Evolutionary conservation across 2,329 filamentous ascomycete genomes (phyloP), one percentile per base, ranked within the genome.

Genomic region (Epicoccum sorghinum): DNA sequence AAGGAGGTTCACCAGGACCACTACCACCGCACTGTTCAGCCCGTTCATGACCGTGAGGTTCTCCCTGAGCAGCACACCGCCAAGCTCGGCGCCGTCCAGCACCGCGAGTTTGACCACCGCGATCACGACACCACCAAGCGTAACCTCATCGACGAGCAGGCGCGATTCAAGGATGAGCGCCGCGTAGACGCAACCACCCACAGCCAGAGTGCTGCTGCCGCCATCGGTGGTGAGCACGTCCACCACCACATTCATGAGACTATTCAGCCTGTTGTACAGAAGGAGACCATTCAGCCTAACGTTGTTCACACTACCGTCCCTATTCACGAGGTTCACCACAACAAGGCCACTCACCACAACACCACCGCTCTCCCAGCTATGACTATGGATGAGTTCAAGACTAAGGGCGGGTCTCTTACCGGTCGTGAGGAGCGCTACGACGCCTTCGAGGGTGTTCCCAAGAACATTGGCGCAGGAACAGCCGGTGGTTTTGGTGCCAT

Each of bases 241-340:
- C 86, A 88, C 69, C 86, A 88, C 69, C 84, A 83, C 62, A 81
- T 89, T 3, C 85, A 89, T 58, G 86, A 90, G 71, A 86, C 83
- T 27, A 83, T 91, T 42, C 87, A 91, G 70, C 88, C 88, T 0
- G 82, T 91, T 0, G 78, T 91, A 32, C 80, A 91, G 45, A 89
- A 89, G 61, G 86, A 90, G 61, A 85, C 82, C 1, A 78, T 90
- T 25, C 83, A 89, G 59, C 87, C 86, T 1, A 80, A 84, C 13
- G 82, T 91, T 3, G 79, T 90, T 1, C 89, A 91, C 77, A 90
- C 86, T 23, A 90, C 86, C 1, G 79, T 89, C 0, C 89, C 88
- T 0, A 81, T 91, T 37, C 88, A 91, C 60, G 89, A 91, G 75
- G 82, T 83, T 2, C 88, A 91, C 68, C 86, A 90, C 64, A 85